A percentile compares a stretch with the other conserved stretches of the same genome.
Conservation (phyloP, 257 asterid genomes). For the Petrea volubilis region DNA sequence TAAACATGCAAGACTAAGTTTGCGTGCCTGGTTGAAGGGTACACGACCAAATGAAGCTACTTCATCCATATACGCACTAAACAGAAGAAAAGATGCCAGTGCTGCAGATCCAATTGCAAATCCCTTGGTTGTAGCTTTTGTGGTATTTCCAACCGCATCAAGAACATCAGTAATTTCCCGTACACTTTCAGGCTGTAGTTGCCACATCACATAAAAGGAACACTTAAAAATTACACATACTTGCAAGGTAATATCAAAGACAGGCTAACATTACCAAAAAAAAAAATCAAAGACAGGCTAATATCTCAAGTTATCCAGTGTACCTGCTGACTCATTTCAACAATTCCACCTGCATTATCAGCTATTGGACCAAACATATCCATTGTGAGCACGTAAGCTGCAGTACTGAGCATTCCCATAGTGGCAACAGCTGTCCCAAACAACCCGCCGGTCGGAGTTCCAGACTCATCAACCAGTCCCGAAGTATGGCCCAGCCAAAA, state of each 20-base stretch:
- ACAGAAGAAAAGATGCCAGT: constrained; percentile 94
- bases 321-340: constrained; percentile 99
- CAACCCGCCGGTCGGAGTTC: constrained; percentile 96
- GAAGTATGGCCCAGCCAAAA: constrained; percentile 98
- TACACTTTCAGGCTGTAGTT: constrained; percentile 93
- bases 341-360: constrained; percentile 99
- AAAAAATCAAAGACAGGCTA: not conserved
- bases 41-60: constrained; percentile 74
- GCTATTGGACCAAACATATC: constrained; percentile 99
- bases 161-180: constrained; percentile 96
- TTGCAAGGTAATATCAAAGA: not conserved
- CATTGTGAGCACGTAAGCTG: constrained; percentile 98
- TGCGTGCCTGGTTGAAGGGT: constrained; percentile 71
- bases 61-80: constrained; percentile 99
- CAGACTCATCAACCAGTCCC: constrained; percentile 89
- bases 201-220: constrained; percentile 14
- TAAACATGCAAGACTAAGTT: not conserved
- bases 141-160: constrained; percentile 98
- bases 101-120: constrained; percentile 99
- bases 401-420: constrained; percentile 99
- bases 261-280: no score
- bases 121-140: constrained; percentile 99
- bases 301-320: constrained; percentile 18
- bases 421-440: constrained; percentile 99
- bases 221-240: not conserved